Percentiles rank a stretch among this genome's conserved stretches.
These are phyloP conservation scores for Stellera chamaejasme DNA, from an alignment of 345 rosid genomes.

Conservation along the genomic window DNA sequence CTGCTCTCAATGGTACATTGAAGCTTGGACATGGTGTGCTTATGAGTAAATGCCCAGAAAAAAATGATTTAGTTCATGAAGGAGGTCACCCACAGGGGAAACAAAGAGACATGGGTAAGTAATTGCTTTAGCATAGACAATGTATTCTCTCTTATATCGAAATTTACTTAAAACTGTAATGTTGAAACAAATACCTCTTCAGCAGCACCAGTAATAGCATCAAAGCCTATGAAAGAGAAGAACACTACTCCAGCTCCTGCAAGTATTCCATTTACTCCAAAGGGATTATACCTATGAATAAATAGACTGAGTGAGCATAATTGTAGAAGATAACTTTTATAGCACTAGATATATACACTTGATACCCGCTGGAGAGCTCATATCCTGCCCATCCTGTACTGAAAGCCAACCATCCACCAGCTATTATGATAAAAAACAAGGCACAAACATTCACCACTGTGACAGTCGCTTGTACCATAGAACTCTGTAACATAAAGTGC, in stretches of 20 bases:
- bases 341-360: constrained; percentile 8
- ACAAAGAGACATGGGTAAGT: neutral
- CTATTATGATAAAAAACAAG: constrained; percentile 45
- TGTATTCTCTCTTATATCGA: too few relatives aligned
- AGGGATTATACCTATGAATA: constrained; percentile 46
- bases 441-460: constrained; percentile 51
- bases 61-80: too few relatives aligned
- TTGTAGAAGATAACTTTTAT: neutral
- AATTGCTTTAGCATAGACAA: too few relatives aligned
- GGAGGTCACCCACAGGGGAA: neutral
- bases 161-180: too few relatives aligned
- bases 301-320: neutral
- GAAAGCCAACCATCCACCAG: constrained; percentile 44
- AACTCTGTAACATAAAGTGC: constrained; percentile 33
- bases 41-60: too few relatives aligned
- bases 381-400: constrained; percentile 65
- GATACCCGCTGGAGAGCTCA: constrained; percentile 44
- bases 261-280: constrained; percentile 59
- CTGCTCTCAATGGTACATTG: too few relatives aligned
- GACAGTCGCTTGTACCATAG: constrained; percentile 51
- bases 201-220: constrained; percentile 60
- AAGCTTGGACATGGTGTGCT: too few relatives aligned
- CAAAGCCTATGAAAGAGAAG: constrained; percentile 65
- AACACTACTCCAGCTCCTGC: constrained; percentile 61
- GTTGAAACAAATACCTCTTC: constrained; percentile 41